Base-by-base conservation (phyloP, 1,284 basidiomycete species). In the Irpex sp. region DNA sequence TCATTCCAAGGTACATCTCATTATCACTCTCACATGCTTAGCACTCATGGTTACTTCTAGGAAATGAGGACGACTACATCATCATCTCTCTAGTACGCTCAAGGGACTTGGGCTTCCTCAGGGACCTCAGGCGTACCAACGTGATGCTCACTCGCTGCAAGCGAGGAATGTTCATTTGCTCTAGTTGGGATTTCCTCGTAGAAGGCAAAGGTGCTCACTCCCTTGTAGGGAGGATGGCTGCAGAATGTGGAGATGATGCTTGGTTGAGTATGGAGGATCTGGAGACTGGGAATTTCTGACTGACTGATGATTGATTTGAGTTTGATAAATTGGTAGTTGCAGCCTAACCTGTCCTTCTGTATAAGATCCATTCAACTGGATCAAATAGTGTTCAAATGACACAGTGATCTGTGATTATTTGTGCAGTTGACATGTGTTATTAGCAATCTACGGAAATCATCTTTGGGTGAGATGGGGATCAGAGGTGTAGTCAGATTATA, bases 111-210 rank as follows among this genome's bases (percentile, higher is more conserved):
- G 85, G 86, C 1, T 88, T 87, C 67, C 70, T 88, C 19, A 67
- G 60, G 5, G 81, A 80, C 58, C n/a, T 71, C 11, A 74, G 81
- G 3, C 81, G 88, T 1, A 81, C 82, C 13, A 91, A 91, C 72
- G 88, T 91, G 48, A 88, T 91, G 87, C 74, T 91, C 54, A 84
- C 83, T 1, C 79, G 86, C 11, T 88, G 84, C 78, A 88, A 86
- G 72, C 80, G 76, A 56, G 85, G 85, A 47, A 89, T 91, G 88
- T 83, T 84, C 63, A 86, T 91, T 68, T 78, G 85, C 59, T 80
- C 86, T 26, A 87, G 79, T 65, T 77, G 79, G 68, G 73, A 75
- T 26, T 91, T 92, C 69, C 74, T 91, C 7, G 37, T 62, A 47
- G 66, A 68, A 26, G 80, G 80, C 19, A 70, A 73, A 70, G 87